Base-by-base conservation (phyloP, 1,284 basidiomycete genomes). In the Ganoderma sp. region DNA sequence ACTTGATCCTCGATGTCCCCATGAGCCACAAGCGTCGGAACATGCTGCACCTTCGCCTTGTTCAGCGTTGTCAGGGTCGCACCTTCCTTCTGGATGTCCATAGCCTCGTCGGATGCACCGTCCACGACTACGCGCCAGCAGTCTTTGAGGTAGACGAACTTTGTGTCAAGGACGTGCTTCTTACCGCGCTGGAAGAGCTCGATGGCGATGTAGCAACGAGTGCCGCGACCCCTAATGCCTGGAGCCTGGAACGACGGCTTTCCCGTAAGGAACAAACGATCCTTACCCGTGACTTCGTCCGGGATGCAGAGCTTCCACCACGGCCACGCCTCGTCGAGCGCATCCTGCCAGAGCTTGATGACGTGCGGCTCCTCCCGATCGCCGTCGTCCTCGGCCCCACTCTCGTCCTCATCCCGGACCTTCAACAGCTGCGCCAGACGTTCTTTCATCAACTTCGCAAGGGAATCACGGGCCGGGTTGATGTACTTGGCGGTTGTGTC, bases 121-220 rank as follows among this genome's bases (percentile, higher is more conserved):
- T 34, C 43, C 25, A 39, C 42, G n/a, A 41, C 41, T 4, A 70
- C 61, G 19, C 69, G 69, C 69, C 69, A 70, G 1, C 61, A 64
- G 48, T 70, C 69, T 64, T 70, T 70, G 19, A 70, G 37, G 32
- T 62, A 59, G 12, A 67, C 63, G 34, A 69, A 66, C 8, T 62
- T 54, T 12, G 41, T 59, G 5, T 48, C 52, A 1, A 12, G 34
- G 4, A 64, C 41, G n/a, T 69, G 61, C 19, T n/a, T 56, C 0
- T 39, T 17, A 5, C 19, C 10, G 15, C 37, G 67, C 5, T 10
- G 8, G 34, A 37, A 9, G 28, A 66, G 12, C 2, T 45, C 45
- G 12, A 68, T 43, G 0, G 64, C 70, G 50, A 73, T 41, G 67
- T 69, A 73, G 9, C 71, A 66, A 34, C 68, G 66, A n/a, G 69